A percentile compares a stretch with the other conserved stretches of the same genome.
Evolutionary conservation across 495 filamentous ascomycete species (phyloP).

Genomic region (Talaromyces ruber): DNA sequence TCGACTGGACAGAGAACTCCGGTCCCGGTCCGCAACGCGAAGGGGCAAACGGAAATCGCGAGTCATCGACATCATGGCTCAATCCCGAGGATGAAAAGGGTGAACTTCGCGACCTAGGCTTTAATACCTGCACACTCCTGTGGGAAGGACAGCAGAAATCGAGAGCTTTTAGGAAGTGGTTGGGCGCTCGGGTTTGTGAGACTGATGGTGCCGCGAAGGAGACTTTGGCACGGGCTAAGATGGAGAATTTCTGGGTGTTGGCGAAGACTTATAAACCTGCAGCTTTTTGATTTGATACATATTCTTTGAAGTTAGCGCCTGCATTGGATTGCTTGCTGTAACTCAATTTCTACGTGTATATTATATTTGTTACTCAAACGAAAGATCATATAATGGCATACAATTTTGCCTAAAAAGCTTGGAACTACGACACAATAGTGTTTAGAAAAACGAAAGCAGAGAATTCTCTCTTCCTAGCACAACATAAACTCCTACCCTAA

Average conservation of each 20-base stretch:
- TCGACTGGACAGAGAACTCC: slow-evolving; percentile 88
- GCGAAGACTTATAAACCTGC: slow-evolving; percentile 59
- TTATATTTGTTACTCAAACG: neutral
- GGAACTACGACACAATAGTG: neutral
- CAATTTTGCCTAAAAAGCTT: neutral
- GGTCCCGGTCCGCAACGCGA: slow-evolving; percentile 55
- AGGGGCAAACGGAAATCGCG: slow-evolving; percentile 43
- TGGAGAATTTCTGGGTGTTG: slow-evolving; percentile 95
- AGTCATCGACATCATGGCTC: slow-evolving; percentile 61
- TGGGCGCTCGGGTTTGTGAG: slow-evolving; percentile 71
- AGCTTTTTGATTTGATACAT: neutral
- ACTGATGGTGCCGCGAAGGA: slow-evolving; percentile 83
- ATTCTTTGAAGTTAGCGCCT: neutral
- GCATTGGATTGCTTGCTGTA: neutral
- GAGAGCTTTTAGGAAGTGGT: slow-evolving; percentile 74
- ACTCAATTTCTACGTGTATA: neutral
- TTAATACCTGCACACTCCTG: slow-evolving; percentile 71
- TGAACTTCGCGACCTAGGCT: slow-evolving; percentile 65
- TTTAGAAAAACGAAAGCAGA: neutral
- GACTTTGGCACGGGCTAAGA: slow-evolving; percentile 65
- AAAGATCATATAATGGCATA: neutral
- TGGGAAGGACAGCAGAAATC: slow-evolving; percentile 82
- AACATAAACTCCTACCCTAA: neutral
- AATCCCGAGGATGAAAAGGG: slow-evolving; percentile 72
- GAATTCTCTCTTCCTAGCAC: neutral